phyloP scores from a whole-genome alignment of 257 asterid genomes.

The Lithospermum erythrorhizon region DNA sequence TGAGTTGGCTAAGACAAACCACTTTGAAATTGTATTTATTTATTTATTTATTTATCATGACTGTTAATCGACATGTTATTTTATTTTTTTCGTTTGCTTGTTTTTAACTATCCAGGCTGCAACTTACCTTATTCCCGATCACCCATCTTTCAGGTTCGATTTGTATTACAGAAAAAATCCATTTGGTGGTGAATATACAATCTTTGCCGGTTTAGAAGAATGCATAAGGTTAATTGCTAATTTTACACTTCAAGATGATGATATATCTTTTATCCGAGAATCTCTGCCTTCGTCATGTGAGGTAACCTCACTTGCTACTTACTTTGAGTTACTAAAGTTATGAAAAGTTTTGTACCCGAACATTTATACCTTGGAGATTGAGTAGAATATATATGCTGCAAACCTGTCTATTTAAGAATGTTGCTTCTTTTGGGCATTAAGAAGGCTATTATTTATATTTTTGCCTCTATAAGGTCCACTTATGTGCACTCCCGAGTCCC shows the following conservation, averaged over 20 bases:
- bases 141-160: slow-evolving; percentile 58
- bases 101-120: neutral
- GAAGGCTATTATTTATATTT: too few species aligned
- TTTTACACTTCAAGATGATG: slow-evolving; percentile 69
- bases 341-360: too few species aligned
- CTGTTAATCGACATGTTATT: neutral
- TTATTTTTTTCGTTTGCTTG: neutral
- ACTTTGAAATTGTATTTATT: too few species aligned
- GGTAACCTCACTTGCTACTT: slow-evolving; percentile 32
- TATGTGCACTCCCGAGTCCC: too few species aligned
- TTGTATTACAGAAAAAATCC: slow-evolving; percentile 76
- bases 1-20: too few species aligned
- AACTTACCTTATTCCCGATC: slow-evolving; percentile 6
- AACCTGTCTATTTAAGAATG: too few species aligned
- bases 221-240: slow-evolving; percentile 85
- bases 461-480: too few species aligned
- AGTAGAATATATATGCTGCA: too few species aligned
- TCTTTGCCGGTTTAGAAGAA: slow-evolving; percentile 96
- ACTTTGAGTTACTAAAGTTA: neutral
- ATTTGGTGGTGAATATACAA: slow-evolving; percentile 93
- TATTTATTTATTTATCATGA: neutral
- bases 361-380: too few species aligned
- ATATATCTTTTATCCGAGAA: slow-evolving; percentile 56
- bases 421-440: too few species aligned
- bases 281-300: slow-evolving; percentile 80